A percentile compares a stretch with the other conserved stretches of the same genome.
Conservation (phyloP, 352 stramenopile species). For the Phytophthora hibernalis region DNA sequence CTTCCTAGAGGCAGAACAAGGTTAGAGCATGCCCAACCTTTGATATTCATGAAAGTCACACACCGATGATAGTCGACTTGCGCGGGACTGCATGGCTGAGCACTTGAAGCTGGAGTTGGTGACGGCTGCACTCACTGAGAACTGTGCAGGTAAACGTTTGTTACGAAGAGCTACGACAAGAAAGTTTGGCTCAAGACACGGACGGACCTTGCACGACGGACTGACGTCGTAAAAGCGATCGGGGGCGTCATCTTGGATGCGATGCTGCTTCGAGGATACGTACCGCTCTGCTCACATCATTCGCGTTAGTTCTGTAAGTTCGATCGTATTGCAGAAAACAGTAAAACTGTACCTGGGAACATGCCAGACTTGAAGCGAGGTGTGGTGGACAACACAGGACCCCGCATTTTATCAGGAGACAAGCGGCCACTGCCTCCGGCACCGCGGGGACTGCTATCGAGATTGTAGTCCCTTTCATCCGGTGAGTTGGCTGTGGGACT, state of each 20-base stretch:
- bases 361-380: constrained; percentile 72
- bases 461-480: constrained; percentile 17
- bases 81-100: constrained; percentile 66
- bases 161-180: background rate
- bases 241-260: constrained; percentile 54
- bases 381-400: constrained; percentile 63
- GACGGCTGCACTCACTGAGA: constrained; percentile 66
- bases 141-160: constrained; percentile 31
- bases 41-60: constrained; percentile 4
- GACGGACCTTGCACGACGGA: constrained; percentile 58
- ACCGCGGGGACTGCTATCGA: constrained; percentile 23
- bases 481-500: constrained; percentile 16
- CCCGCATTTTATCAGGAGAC: constrained; percentile 50
- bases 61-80: constrained; percentile 63
- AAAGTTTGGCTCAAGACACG: background rate
- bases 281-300: constrained; percentile 57
- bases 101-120: constrained; percentile 75
- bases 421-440: constrained; percentile 21
- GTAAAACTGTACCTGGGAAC: constrained; percentile 55
- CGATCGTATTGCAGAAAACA: background rate
- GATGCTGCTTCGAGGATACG: constrained; percentile 70
- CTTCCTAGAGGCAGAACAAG: constrained; percentile 39
- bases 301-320: constrained; percentile 1
- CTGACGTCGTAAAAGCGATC: constrained; percentile 84
- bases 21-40: constrained; percentile 5